A percentile compares a stretch with the other conserved stretches of the same genome.
These are phyloP conservation scores for Aspergillus homomorphus DNA, from an alignment of 495 filamentous ascomycete genomes.

Conservation along the genomic window DNA sequence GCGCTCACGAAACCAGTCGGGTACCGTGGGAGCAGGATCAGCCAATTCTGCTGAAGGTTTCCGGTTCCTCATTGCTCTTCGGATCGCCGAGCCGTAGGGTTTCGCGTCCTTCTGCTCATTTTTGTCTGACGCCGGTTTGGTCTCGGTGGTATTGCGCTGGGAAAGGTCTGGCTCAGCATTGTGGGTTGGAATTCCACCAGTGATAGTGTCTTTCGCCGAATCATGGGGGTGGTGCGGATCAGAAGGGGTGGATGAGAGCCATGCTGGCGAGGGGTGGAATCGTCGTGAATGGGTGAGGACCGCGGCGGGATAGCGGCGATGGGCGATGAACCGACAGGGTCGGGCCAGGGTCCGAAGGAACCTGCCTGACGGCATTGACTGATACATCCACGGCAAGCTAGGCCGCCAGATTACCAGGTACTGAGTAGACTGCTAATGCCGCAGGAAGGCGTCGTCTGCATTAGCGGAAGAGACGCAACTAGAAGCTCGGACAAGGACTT, in stretches of 20 bases:
- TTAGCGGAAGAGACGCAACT: slow-evolving; percentile 8
- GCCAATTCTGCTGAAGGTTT: slow-evolving; percentile 23
- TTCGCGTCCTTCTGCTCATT: slow-evolving; percentile 23
- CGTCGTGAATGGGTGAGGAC: slow-evolving; percentile 28
- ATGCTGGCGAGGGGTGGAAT: slow-evolving; percentile 38
- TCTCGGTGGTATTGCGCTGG: slow-evolving; percentile 10
- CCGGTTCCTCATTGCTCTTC: slow-evolving; percentile 39
- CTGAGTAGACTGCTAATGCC: slow-evolving; percentile 22
- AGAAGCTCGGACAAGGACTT: not conserved
- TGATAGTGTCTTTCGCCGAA: slow-evolving; percentile 18
- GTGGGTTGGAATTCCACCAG: slow-evolving; percentile 24
- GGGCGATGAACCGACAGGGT: slow-evolving; percentile 45
- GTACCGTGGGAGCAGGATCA: slow-evolving; percentile 26
- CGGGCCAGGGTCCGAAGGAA: slow-evolving; percentile 32
- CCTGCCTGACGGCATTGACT: slow-evolving; percentile 40
- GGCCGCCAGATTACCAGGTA: slow-evolving; percentile 27
- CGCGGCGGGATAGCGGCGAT: slow-evolving; percentile 38
- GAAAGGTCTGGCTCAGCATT: slow-evolving; percentile 20
- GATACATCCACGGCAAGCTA: slow-evolving; percentile 38
- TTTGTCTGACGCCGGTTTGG: slow-evolving; percentile 18
- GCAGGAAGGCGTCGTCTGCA: slow-evolving; percentile 18
- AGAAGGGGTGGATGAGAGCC: slow-evolving; percentile 33
- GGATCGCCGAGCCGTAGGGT: slow-evolving; percentile 42
- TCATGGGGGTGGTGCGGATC: slow-evolving; percentile 30
- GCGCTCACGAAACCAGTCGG: slow-evolving; percentile 39